Evolutionary conservation across 176 grass and related monocot species (phyloP), one percentile per base, ranked within the genome.

Genomic region (Cenchrus fungigraminus): DNA sequence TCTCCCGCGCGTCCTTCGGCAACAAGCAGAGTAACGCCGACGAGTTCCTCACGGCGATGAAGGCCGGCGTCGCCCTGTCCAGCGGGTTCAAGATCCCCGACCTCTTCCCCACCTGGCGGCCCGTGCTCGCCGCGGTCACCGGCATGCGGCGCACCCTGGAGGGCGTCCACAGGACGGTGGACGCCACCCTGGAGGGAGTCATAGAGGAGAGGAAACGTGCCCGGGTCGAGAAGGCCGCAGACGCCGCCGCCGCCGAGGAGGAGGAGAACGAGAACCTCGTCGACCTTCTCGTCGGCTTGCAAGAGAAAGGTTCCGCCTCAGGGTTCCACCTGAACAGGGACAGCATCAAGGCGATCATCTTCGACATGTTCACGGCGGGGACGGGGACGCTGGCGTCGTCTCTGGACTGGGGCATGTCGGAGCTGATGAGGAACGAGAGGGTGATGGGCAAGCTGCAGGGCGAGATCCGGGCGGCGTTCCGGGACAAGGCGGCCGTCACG

Each of bases 401-500:
- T 47, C 65, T 87, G 12, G 64, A 86, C 25, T 92, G 91, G 91
- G 71, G 75, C 15, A 89, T 92, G 83, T 66, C 91, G 4, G 91
- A 92, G 78, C 59, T 92, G 40, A 62, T 89, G 44, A 55, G 49
- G 29, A 86, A 79, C 65, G 51, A 68, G 14, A 75, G 15, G 6
- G 69, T 52, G 15, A 83, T 92, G 83, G 57, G 49, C 6, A 92
- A 87, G 45, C 74, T 83, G 15, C 87, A 89, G 13, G 53, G 52
- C 12, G 84, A 92, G 78, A 51, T 89, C 75, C 71, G 51, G 13
- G 32, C 42, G 13, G 73, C 55, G 11, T 70, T 75, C 28, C 25
- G 31, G 12, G 71, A 44, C 28, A 76, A 83, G 40, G 37, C 17
- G 20, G 37, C 17, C 1, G 46, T 87, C 1, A n/a, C 74, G 1